These are phyloP conservation scores for Vaccinium vitisidaea DNA, from an alignment of 148 eudicot species.

Conservation along the genomic window DNA sequence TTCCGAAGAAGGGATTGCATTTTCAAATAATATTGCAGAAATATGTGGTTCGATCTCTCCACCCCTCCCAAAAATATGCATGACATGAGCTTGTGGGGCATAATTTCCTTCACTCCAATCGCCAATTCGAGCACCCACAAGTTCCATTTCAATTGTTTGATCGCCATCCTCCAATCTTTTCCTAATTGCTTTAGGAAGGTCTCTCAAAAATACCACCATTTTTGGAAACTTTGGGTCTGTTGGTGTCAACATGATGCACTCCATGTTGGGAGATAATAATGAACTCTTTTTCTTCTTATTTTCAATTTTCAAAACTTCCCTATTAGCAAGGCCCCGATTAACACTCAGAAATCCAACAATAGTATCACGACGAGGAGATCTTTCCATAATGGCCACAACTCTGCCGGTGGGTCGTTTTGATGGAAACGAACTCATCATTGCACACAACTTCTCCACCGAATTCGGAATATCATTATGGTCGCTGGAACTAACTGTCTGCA, in stretches of 20 bases:
- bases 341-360: conserved; percentile 75
- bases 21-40: conserved; percentile 73
- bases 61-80: conserved; percentile 66
- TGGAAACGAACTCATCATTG: conserved; percentile 44
- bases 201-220: conserved; percentile 60
- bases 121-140: conserved; percentile 67
- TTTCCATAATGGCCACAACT: conserved; percentile 70
- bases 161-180: conserved; percentile 67
- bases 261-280: conserved; percentile 28
- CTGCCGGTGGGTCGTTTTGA: conserved; percentile 82
- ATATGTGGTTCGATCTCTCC: conserved; percentile 76
- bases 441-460: conserved; percentile 55
- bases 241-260: conserved; percentile 56
- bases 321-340: conserved; percentile 46
- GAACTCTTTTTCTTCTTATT: conserved; percentile 37
- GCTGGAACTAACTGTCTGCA: conserved; percentile 23
- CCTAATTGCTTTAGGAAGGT: conserved; percentile 56
- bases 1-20: conserved; percentile 49
- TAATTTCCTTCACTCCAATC: conserved; percentile 62
- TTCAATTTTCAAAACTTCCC: conserved; percentile 40
- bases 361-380: conserved; percentile 56
- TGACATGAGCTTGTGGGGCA: conserved; percentile 61
- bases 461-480: conserved; percentile 26
- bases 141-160: conserved; percentile 61
- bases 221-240: conserved; percentile 76